Conservation (phyloP, 805 yeast genomes). For the Henningerozyma blattae region DNA sequence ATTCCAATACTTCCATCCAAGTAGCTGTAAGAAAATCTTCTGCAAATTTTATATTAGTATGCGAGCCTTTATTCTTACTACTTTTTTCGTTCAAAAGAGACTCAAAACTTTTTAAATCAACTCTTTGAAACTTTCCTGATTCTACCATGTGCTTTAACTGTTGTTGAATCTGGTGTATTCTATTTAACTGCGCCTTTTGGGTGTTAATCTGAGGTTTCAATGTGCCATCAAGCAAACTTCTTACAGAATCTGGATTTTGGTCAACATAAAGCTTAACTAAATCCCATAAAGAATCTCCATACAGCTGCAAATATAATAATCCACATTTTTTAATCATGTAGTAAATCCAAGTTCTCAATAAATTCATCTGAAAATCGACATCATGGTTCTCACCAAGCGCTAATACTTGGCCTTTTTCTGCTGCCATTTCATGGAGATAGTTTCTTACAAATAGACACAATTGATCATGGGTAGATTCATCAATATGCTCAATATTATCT, state of each 20-base stretch:
- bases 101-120: constrained; percentile 36
- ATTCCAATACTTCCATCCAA: constrained; percentile 53
- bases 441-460: constrained; percentile 42
- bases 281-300: constrained; percentile 55
- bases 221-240: constrained; percentile 45
- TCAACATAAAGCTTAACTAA: constrained; percentile 42
- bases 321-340: constrained; percentile 40
- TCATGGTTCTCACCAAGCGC: constrained; percentile 67
- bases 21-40: constrained; percentile 39
- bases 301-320: constrained; percentile 41
- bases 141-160: constrained; percentile 36
- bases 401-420: constrained; percentile 47
- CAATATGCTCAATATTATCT: constrained; percentile 29
- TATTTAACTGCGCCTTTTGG: constrained; percentile 22
- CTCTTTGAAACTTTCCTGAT: constrained; percentile 32
- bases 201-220: constrained; percentile 19
- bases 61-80: constrained; percentile 13
- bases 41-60: constrained; percentile 27
- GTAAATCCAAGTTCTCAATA: constrained; percentile 38
- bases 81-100: constrained; percentile 26
- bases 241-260: constrained; percentile 31
- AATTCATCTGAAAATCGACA: constrained; percentile 39
- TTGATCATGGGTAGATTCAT: constrained; percentile 47
- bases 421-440: constrained; percentile 48
- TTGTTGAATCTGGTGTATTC: constrained; percentile 37